Base-by-base conservation (phyloP, 2,329 filamentous ascomycete species). In the Talaromyces albobiverticillius region DNA sequence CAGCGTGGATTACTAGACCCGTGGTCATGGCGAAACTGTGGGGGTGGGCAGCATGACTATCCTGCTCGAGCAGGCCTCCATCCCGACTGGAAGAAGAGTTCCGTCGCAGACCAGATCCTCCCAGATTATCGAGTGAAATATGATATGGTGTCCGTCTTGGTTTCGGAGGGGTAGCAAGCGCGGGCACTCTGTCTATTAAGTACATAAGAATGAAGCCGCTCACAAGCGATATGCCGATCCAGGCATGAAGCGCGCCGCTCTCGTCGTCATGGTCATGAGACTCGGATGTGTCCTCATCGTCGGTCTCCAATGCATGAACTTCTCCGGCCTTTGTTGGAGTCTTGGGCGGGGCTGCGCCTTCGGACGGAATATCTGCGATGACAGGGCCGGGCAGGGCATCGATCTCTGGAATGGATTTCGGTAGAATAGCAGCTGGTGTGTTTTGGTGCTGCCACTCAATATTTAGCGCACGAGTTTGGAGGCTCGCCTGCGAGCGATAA, bases 191-290 rank as follows among this genome's bases (percentile, higher is more conserved):
- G 72, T 99, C 93, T 65, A 99, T 88, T 20, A 99, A 82, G 67
- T 96, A 97, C 94, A 99, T 99, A 60, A 96, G 81, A 54, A 96
- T 85, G 71, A 97, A 99, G 11, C 94, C 94, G 14, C 89, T 76
- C 53, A 95, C 84, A 49, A 99, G 78, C 2, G 92, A 90, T 51
- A 97, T 79, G 4, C 94, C 94, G 55, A 99, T 88, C 73, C 89
- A 94, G 79, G 70, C 91, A 82, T 77, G 84, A 2, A 84, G 83
- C 20, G 71, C 76, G 60, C 67, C 68, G 16, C 76, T 67, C 26
- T 76, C 42, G 13, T 58, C 36, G 3, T 55, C 45, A n/a, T 54
- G 67, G 20, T 76, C 23, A 9, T 46, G 29, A 16, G 29, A 10
- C 3, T 46, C 16, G 18, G 20, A 47, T 14, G 75, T 66, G 56